Evolutionary conservation across 345 rosid genomes (phyloP).

Genomic region (Erucastrum elatum): DNA sequence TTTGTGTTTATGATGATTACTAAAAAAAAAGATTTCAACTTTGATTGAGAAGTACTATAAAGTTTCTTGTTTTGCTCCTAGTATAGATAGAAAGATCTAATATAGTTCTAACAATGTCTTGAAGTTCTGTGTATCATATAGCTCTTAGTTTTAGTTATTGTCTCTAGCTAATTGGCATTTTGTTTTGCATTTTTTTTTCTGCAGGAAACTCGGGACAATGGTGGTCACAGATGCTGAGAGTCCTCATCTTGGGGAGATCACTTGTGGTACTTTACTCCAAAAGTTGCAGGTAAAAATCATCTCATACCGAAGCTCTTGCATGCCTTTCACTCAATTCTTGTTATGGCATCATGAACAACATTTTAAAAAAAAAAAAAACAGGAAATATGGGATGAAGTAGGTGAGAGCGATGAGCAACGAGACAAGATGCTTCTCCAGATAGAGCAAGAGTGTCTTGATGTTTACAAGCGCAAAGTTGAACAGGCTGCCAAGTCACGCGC

Average conservation of each 20-base stretch:
- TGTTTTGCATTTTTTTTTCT: conserved; percentile 9
- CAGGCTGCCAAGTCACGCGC: conserved; percentile 84
- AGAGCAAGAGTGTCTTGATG: conserved; percentile 92
- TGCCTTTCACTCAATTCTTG: not conserved
- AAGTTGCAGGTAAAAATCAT: conserved; percentile 70
- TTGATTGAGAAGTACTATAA: not conserved
- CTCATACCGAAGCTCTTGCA: not conserved
- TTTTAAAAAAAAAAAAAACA: conserved; percentile 15
- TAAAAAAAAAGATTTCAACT: not conserved
- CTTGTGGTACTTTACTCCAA: conserved; percentile 86
- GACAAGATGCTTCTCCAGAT: conserved; percentile 94
- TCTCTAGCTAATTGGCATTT: not conserved
- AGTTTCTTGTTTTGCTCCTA: not conserved
- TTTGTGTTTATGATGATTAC: not conserved
- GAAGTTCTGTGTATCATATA: no score
- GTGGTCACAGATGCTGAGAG: conserved; percentile 67
- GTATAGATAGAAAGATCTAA: not conserved
- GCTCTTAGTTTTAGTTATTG: not conserved
- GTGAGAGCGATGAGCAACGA: conserved; percentile 88
- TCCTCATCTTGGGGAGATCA: conserved; percentile 85
- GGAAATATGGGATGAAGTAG: conserved; percentile 99
- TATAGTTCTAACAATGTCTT: not conserved
- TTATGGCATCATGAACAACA: not conserved
- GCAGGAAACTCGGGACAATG: conserved; percentile 51
- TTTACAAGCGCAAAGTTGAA: conserved; percentile 94